Conservation (phyloP, 495 filamentous ascomycete species). For the Lasiosphaeris hirsuta region DNA sequence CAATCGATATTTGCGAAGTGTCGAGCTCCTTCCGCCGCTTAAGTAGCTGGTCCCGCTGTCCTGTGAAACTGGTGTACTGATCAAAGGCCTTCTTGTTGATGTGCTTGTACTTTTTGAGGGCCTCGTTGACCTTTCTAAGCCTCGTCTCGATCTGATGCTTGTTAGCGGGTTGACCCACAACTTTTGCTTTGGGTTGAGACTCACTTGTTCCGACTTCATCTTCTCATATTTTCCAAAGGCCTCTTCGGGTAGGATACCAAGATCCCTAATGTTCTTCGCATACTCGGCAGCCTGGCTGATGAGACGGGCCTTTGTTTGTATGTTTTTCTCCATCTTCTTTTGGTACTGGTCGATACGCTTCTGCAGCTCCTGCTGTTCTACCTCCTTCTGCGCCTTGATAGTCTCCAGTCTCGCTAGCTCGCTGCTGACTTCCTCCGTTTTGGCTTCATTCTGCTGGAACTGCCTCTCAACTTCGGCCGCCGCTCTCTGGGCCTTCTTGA, state of each 20-base stretch:
- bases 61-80: slow-evolving; percentile 96
- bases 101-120: slow-evolving; percentile 91
- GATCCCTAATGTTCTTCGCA: slow-evolving; percentile 80
- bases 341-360: slow-evolving; percentile 81
- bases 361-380: slow-evolving; percentile 69
- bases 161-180: slow-evolving; percentile 15
- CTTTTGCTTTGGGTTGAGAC: slow-evolving; percentile 11
- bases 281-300: slow-evolving; percentile 73
- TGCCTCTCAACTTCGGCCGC: slow-evolving; percentile 61
- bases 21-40: slow-evolving; percentile 83
- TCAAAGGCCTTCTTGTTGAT: slow-evolving; percentile 99
- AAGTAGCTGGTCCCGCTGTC: slow-evolving; percentile 77
- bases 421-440: slow-evolving; percentile 61
- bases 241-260: slow-evolving; percentile 91
- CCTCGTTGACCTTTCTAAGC: slow-evolving; percentile 89
- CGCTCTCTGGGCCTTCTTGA: slow-evolving; percentile 67
- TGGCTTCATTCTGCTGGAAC: slow-evolving; percentile 66
- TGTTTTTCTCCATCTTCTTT: slow-evolving; percentile 87
- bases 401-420: slow-evolving; percentile 60
- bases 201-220: slow-evolving; percentile 67
- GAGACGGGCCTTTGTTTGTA: slow-evolving; percentile 77
- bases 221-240: slow-evolving; percentile 89
- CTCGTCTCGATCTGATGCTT: slow-evolving; percentile 64
- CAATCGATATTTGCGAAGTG: slow-evolving; percentile 75
- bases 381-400: slow-evolving; percentile 62